These are phyloP conservation scores for Pseudocercospora cruenta DNA, from an alignment of 2,329 filamentous ascomycete genomes.

Conservation along the genomic window DNA sequence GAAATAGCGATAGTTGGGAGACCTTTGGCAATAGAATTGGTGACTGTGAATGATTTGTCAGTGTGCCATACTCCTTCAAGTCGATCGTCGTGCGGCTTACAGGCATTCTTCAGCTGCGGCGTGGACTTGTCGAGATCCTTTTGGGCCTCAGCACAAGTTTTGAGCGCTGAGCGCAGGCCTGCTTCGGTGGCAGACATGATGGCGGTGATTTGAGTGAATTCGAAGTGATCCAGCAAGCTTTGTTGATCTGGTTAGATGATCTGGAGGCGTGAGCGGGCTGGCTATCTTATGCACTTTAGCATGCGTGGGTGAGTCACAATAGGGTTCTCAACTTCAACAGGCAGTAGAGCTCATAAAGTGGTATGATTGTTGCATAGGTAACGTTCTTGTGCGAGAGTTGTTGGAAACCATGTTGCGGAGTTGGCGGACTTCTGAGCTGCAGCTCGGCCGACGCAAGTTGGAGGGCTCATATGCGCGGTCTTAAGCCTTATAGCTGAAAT, in stretches of 20 bases:
- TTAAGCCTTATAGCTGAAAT: background rate
- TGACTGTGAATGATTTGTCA: background rate
- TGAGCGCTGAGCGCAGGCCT: background rate
- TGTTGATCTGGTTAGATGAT: background rate
- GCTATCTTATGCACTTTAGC: background rate
- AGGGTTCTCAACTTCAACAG: background rate
- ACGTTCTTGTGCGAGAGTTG: background rate
- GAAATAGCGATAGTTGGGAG: slow-evolving; percentile 43
- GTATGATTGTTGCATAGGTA: background rate
- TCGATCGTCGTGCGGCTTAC: background rate
- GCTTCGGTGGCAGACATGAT: background rate
- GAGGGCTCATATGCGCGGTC: background rate
- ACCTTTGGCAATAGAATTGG: slow-evolving; percentile 18
- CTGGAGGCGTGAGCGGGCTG: too few species aligned
- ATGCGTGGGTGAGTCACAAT: background rate
- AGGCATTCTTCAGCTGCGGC: background rate
- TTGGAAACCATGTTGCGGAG: background rate
- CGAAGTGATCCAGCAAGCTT: background rate
- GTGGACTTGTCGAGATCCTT: background rate
- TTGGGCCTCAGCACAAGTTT: background rate
- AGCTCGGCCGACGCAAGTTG: background rate
- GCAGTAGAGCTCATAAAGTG: background rate
- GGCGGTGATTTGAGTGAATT: background rate
- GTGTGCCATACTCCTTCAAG: background rate
- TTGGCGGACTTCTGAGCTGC: background rate